Evolutionary conservation across 2,329 filamentous ascomycete genomes (phyloP), one percentile per base, ranked within the genome.

Genomic region (Fusarium tanahbumbuense): DNA sequence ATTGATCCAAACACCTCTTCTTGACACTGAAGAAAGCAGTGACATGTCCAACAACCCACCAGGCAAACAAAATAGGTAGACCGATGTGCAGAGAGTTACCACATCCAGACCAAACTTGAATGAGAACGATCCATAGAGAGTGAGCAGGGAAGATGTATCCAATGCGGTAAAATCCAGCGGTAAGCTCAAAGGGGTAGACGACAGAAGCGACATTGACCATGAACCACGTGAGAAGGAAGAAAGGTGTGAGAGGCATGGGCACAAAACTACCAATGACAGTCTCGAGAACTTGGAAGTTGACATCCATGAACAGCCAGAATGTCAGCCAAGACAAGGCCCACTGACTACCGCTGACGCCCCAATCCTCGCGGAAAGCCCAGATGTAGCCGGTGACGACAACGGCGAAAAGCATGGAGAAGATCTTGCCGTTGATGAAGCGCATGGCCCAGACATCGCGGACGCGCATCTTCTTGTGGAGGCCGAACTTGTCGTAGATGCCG

Each of bases 351-450:
- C 74, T 74, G 6, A 84, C 81, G 3, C 64, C 52, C 83, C 83
- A 85, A 28, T 71, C 74, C 46, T 81, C 80, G 2, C 78, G 74
- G 70, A 82, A 85, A 0, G 81, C 83, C 83, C 83, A 85, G 56
- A 83, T 79, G 40, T 78, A 79, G 2, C 81, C 83, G 0, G 81
- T 71, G 25, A 80, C 77, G 41, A 76, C 78, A 4, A 85, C 69
- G 0, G 81, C 78, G 15, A 77, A 80, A 16, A 82, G 45, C 42
- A 80, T 68, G 2, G 76, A 76, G 68, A 80, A 82, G 9, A 75
- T 11, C 6, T 76, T 57, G 44, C 78, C 77, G 22, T 78, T 70
- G 30, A 65, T 34, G 53, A 75, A 70, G 44, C 76, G 75, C 47
- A 73, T 53, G 4, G 74, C 18, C 52, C 68, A 78, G 20, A 76